Percentiles rank a stretch among this genome's conserved stretches.
These are phyloP conservation scores for Fusarium guadeloupense DNA, from an alignment of 2,329 filamentous ascomycete genomes.

Conservation along the genomic window DNA sequence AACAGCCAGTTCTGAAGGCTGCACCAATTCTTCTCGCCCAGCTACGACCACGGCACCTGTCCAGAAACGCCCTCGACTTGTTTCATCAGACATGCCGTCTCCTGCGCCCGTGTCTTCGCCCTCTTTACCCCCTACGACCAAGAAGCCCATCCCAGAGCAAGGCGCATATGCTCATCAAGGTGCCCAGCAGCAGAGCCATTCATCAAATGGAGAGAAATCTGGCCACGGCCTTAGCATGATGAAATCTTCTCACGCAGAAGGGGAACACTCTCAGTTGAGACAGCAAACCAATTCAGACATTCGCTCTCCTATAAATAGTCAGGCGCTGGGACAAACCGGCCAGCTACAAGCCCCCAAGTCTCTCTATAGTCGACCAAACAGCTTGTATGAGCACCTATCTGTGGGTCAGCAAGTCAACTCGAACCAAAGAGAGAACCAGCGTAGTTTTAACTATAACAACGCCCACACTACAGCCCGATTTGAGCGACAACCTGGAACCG, in stretches of 20 bases:
- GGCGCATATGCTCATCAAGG: neutral
- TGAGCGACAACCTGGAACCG: constrained; percentile 14
- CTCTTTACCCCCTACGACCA: neutral
- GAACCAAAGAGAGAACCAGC: constrained; percentile 4
- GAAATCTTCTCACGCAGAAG: constrained; percentile 4
- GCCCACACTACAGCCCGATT: constrained; percentile 14
- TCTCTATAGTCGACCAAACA: neutral
- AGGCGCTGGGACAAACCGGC: neutral
- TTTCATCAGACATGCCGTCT: neutral
- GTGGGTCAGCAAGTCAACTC: neutral
- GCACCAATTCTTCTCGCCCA: neutral
- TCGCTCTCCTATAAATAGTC: neutral
- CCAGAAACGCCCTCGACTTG: constrained; percentile 14
- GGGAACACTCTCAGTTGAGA: neutral
- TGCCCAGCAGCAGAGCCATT: neutral
- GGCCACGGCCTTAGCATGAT: neutral
- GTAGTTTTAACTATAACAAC: neutral
- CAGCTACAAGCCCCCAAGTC: neutral
- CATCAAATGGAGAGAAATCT: neutral
- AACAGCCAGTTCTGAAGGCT: neutral
- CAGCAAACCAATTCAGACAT: constrained; percentile 1
- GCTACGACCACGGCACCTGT: neutral
- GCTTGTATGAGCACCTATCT: constrained; percentile 11
- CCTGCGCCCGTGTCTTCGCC: neutral
- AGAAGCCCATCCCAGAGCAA: neutral